phyloP scores from a whole-genome alignment of 2,329 filamentous ascomycete species.

The Exophiala mesophila region DNA sequence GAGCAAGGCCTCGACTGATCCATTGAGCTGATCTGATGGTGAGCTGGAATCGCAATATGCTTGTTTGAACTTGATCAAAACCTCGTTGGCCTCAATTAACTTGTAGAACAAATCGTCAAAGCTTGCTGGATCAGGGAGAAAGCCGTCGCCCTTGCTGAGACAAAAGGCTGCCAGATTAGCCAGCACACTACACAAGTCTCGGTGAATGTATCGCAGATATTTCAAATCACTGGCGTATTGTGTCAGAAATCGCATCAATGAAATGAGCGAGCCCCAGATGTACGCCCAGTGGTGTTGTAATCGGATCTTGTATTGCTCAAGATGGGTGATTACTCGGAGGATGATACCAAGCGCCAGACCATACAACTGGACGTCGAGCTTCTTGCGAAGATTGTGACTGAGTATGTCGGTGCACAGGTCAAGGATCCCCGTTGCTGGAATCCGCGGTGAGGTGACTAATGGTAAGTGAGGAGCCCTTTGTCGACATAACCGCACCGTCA shows the following conservation, averaged over 20 bases:
- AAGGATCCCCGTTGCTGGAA: slow-evolving; percentile 69
- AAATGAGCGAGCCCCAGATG: slow-evolving; percentile 82
- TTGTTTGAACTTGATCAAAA: slow-evolving; percentile 68
- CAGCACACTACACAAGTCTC: slow-evolving; percentile 68
- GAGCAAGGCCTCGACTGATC: slow-evolving; percentile 72
- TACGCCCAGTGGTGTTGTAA: slow-evolving; percentile 92
- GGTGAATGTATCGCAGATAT: slow-evolving; percentile 56
- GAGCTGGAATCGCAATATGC: slow-evolving; percentile 43
- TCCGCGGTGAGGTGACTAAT: slow-evolving; percentile 64
- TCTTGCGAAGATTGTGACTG: slow-evolving; percentile 84
- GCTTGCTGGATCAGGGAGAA: slow-evolving; percentile 77
- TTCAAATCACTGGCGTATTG: slow-evolving; percentile 74
- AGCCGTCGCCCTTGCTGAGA: slow-evolving; percentile 80
- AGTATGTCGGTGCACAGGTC: slow-evolving; percentile 87
- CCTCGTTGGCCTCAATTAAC: slow-evolving; percentile 79
- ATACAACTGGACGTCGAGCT: slow-evolving; percentile 81
- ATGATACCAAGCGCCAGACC: slow-evolving; percentile 75
- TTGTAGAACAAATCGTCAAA: slow-evolving; percentile 99
- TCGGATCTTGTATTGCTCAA: slow-evolving; percentile 75
- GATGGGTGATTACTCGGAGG: slow-evolving; percentile 74
- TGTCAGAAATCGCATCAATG: slow-evolving; percentile 83
- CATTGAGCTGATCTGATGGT: slow-evolving; percentile 40
- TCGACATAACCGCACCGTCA: slow-evolving; percentile 74
- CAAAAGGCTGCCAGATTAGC: slow-evolving; percentile 82
- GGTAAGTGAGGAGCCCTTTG: slow-evolving; percentile 85